Evolutionary conservation across 2,329 filamentous ascomycete genomes (phyloP), one percentile per base, ranked within the genome.

Genomic region (Didymella pomorum): DNA sequence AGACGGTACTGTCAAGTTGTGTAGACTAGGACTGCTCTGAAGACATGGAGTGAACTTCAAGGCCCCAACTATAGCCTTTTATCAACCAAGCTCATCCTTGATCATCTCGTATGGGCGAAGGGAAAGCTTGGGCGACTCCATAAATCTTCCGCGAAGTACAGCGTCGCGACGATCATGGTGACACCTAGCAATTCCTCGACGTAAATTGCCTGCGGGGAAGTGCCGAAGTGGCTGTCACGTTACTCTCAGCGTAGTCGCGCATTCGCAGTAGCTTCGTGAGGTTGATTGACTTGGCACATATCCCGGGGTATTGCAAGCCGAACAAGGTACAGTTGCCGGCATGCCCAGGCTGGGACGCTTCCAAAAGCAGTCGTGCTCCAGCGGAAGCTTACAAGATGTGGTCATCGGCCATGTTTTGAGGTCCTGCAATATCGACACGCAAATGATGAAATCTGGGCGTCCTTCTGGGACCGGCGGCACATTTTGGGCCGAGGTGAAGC

Each of bases 131-230:
- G 41, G 8, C 25, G 11, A 28, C 31, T 35, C 18, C 49, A 45
- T 54, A 58, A 45, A 50, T 58, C 50, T 58, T 54, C 56, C 56
- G 50, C 45, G 45, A 50, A 46, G 45, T 54, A 58, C 50, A 54
- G 41, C 41, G 39, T 7, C 9, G 31, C 31, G 45, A 43, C 50
- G 50, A 58, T 58, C 45, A 51, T 9, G 41, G 56, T 46, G 50
- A 18, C 41, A 54, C 56, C 51, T 35, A 33, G 39, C 25, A 33
- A 39, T 25, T 43, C 26, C 41, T 16, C 31, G 26, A 31, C 50
- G n/a, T 54, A 46, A 51, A 58, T 58, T 54, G 26, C 50, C 5
- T 50, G 51, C 56, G 51, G 56, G 51, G 56, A 50, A 46, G 5
- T 14, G 25, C 45, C 37, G 11, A 50, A 44, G 7, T n/a, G 31